These are phyloP conservation scores for Rhodotorula kratochvilovae DNA, from an alignment of 768 basidiomycete species.

Conservation along the genomic window DNA sequence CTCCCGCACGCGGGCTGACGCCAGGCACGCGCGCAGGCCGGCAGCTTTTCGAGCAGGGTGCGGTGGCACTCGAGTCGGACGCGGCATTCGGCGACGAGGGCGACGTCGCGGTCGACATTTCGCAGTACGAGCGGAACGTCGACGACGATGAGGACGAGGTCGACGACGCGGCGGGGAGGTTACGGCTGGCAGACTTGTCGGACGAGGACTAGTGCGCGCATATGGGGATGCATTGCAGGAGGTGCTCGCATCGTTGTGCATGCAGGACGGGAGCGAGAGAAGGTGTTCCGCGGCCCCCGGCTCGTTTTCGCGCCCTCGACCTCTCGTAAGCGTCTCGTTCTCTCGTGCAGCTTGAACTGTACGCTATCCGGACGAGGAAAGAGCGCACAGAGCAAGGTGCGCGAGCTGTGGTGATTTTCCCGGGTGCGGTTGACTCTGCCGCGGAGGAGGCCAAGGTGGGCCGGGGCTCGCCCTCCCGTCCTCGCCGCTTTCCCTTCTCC, in stretches of 20 bases:
- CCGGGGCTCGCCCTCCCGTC: neutral
- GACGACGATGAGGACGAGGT: slow-evolving; percentile 63
- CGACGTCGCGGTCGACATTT: slow-evolving; percentile 77
- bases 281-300: too few relatives aligned
- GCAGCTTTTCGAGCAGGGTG: slow-evolving; percentile 83
- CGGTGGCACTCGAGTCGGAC: slow-evolving; percentile 53
- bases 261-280: neutral
- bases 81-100: slow-evolving; percentile 74
- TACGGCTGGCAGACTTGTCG: slow-evolving; percentile 55
- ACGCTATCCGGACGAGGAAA: too few relatives aligned
- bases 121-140: slow-evolving; percentile 73
- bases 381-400: too few relatives aligned
- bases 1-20: neutral
- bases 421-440: too few relatives aligned
- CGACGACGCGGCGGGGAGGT: slow-evolving; percentile 61
- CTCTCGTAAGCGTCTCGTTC: too few relatives aligned
- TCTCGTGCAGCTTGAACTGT: too few relatives aligned
- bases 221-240: neutral
- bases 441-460: too few relatives aligned
- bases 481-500: neutral
- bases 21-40: slow-evolving; percentile 57
- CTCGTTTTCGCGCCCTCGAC: too few relatives aligned
- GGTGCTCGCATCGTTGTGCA: too few relatives aligned
- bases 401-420: neutral
- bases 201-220: slow-evolving; percentile 64